Evolutionary conservation across 169 alveolate species (phyloP).

Genomic region (Plasmodium malariae): DNA sequence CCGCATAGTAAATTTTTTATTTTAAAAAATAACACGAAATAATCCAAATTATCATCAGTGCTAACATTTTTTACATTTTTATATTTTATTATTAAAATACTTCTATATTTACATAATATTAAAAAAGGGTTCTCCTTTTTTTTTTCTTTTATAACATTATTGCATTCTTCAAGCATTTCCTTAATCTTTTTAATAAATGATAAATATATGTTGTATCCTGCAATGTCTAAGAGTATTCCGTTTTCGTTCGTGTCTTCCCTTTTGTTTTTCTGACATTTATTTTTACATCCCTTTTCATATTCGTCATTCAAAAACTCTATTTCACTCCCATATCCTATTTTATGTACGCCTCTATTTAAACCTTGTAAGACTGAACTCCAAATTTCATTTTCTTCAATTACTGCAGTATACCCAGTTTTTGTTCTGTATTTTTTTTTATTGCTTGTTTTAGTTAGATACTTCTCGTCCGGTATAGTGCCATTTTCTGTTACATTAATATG

Average conservation of each 20-base stretch:
- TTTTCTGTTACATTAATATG: too few relatives aligned
- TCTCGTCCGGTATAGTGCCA: too few relatives aligned
- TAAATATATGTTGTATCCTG: neutral
- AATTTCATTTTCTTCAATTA: too few relatives aligned
- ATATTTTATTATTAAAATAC: conserved; percentile 73
- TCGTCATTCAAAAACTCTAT: neutral
- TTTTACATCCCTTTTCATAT: neutral
- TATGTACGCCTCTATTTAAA: neutral
- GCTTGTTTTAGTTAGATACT: too few relatives aligned
- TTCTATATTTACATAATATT: conserved; percentile 75
- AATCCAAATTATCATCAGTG: conserved; percentile 46
- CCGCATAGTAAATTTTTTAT: conserved; percentile 46
- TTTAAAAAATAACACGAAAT: conserved; percentile 70
- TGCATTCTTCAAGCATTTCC: conserved; percentile 24
- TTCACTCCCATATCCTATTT: neutral
- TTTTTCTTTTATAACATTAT: conserved; percentile 61
- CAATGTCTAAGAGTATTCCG: neutral
- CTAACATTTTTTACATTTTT: conserved; percentile 43
- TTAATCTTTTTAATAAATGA: conserved; percentile 33
- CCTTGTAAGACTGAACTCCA: too few relatives aligned
- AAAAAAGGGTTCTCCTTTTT: conserved; percentile 73
- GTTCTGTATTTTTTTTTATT: too few relatives aligned
- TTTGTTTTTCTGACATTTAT: neutral
- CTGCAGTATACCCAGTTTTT: too few relatives aligned
- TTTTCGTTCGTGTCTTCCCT: neutral